Evolutionary conservation across 2,329 filamentous ascomycete species (phyloP).

Genomic region (Cladophialophora exuberans): DNA sequence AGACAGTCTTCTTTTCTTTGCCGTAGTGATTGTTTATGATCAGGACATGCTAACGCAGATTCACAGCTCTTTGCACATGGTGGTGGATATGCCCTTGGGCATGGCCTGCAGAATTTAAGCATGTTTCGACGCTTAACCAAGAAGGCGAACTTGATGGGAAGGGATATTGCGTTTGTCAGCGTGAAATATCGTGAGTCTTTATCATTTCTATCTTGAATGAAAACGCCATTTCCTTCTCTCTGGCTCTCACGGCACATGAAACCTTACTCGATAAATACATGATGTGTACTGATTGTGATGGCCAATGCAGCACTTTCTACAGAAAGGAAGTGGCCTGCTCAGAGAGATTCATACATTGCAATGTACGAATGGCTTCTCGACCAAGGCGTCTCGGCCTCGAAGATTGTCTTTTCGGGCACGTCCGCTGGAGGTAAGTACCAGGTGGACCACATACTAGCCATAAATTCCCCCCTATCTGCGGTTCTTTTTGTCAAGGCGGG

Average conservation of each 20-base stretch:
- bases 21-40: too few species aligned
- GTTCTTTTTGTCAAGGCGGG: too few species aligned
- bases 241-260: too few species aligned
- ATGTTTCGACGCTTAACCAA: neutral
- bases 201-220: too few species aligned
- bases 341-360: conserved; percentile 9
- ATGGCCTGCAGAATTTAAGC: conserved; percentile 5
- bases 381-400: conserved; percentile 12
- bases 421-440: conserved; percentile 12
- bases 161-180: conserved; percentile 5
- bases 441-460: neutral
- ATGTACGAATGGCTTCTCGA: conserved; percentile 16
- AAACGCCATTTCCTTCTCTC: too few species aligned
- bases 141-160: conserved; percentile 6
- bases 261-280: too few species aligned
- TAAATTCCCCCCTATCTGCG: too few species aligned
- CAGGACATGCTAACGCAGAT: too few species aligned
- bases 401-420: conserved; percentile 14
- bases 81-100: conserved; percentile 7
- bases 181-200: conserved; percentile 15
- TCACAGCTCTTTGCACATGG: conserved; percentile 14
- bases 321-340: conserved; percentile 7
- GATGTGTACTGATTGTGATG: neutral
- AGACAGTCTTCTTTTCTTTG: too few species aligned
- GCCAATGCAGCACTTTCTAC: conserved; percentile 3